Conservation (phyloP, 352 stramenopile genomes). For the Phytopythium cucurbitacearum region DNA sequence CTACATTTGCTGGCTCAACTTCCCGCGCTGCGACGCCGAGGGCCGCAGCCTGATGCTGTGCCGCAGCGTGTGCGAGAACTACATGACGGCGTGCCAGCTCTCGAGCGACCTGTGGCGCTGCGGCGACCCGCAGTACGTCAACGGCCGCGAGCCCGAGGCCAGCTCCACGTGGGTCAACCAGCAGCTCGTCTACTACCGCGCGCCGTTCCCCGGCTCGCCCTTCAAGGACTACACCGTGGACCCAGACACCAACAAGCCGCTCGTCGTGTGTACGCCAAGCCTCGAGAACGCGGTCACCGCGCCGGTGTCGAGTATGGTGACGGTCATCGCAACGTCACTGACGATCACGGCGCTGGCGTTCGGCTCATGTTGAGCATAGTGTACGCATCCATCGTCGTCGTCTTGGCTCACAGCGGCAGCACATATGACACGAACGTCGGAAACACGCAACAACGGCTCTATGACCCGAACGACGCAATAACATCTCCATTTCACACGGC, state of each 20-base stretch:
- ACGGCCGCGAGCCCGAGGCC: conserved; percentile 56
- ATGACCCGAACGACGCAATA: too few relatives aligned
- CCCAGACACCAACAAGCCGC: conserved; percentile 58
- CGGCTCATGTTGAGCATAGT: neutral
- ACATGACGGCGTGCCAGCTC: conserved; percentile 84
- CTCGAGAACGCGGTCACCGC: conserved; percentile 49
- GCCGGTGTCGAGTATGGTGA: neutral
- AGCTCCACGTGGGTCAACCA: conserved; percentile 60
- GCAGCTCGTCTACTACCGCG: conserved; percentile 68
- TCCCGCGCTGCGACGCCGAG: conserved; percentile 87
- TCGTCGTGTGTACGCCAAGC: conserved; percentile 80
- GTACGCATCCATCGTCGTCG: neutral
- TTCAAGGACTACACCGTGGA: conserved; percentile 77
- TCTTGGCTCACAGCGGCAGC: too few relatives aligned
- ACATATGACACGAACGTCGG: neutral
- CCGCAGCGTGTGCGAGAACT: conserved; percentile 89
- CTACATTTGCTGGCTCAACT: conserved; percentile 91
- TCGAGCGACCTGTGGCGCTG: conserved; percentile 86
- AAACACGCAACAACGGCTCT: too few relatives aligned
- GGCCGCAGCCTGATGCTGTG: conserved; percentile 79
- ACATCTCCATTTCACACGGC: too few relatives aligned
- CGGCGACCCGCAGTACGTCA: conserved; percentile 65
- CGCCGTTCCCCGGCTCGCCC: conserved; percentile 72
- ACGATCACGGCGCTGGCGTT: neutral
- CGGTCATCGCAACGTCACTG: neutral